Percentiles rank a stretch among this genome's conserved stretches.
These are phyloP conservation scores for Lactarius pseudohatsudake DNA, from an alignment of 768 basidiomycete genomes.

Conservation along the genomic window DNA sequence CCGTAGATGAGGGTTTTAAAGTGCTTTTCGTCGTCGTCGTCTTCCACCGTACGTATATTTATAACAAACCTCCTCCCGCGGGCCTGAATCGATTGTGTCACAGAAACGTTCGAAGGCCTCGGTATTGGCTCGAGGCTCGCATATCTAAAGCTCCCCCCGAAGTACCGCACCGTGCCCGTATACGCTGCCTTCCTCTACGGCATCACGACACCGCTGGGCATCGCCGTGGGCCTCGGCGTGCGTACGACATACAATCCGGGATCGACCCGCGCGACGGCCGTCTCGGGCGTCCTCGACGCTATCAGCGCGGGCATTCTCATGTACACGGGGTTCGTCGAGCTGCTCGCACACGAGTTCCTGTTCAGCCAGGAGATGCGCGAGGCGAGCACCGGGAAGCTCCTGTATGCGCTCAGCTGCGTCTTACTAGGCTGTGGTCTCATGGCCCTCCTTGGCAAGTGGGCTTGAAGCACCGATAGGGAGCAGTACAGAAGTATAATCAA, in stretches of 20 bases:
- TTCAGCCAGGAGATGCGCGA: conserved; percentile 85
- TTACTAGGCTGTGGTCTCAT: conserved; percentile 83
- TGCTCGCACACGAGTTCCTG: conserved; percentile 93
- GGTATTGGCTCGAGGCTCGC: conserved; percentile 91
- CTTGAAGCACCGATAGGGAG: conserved; percentile 39
- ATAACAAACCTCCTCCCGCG: too few relatives aligned
- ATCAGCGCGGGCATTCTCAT: conserved; percentile 85
- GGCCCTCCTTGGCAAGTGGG: conserved; percentile 90
- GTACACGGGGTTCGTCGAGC: conserved; percentile 86
- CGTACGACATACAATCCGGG: conserved; percentile 79
- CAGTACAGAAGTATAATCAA: neutral
- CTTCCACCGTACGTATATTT: conserved; percentile 78
- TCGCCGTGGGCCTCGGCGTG: conserved; percentile 80
- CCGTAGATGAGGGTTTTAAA: conserved; percentile 81
- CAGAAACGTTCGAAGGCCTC: conserved; percentile 93
- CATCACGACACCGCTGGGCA: conserved; percentile 82
- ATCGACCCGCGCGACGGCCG: conserved; percentile 71
- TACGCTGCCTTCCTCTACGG: conserved; percentile 66
- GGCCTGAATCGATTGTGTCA: neutral
- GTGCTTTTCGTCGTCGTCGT: conserved; percentile 86
- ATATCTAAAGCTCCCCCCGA: conserved; percentile 57
- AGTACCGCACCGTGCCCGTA: conserved; percentile 58
- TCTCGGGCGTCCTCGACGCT: conserved; percentile 83
- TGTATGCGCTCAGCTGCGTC: conserved; percentile 77
- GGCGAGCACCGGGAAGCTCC: conserved; percentile 61